phyloP scores from a whole-genome alignment of 2,329 filamentous ascomycete genomes.

The Catunica adiposa region DNA sequence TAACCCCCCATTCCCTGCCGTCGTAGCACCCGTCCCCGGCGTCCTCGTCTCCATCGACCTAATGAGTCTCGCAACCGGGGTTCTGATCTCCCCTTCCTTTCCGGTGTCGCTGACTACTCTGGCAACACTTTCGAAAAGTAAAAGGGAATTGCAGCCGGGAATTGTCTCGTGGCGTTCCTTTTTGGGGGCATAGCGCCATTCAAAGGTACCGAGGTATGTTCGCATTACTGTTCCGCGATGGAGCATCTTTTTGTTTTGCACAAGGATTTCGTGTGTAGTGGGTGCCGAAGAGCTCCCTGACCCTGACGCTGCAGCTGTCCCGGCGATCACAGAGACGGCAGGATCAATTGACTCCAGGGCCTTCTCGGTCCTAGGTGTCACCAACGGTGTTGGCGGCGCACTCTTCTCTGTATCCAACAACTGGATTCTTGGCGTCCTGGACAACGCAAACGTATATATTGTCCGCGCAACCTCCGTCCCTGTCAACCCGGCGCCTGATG shows the following conservation, averaged over 20 bases:
- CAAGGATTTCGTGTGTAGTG: conserved; percentile 9
- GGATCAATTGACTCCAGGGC: conserved; percentile 11
- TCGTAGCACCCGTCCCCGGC: conserved; percentile 22
- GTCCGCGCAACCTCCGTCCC: conserved; percentile 30
- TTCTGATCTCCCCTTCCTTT: conserved; percentile 18
- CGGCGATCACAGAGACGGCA: conserved; percentile 3
- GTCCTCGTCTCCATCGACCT: conserved; percentile 26
- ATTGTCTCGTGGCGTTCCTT: conserved; percentile 29
- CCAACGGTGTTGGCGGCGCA: not conserved
- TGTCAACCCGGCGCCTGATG: conserved; percentile 23
- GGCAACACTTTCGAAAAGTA: conserved; percentile 36
- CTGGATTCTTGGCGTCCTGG: conserved; percentile 31
- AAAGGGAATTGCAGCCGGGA: conserved; percentile 22
- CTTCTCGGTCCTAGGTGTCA: conserved; percentile 14
- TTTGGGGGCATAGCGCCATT: conserved; percentile 38
- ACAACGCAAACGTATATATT: conserved; percentile 40
- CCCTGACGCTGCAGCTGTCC: not conserved
- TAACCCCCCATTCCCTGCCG: conserved; percentile 35
- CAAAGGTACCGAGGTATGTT: conserved; percentile 33
- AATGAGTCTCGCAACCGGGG: conserved; percentile 27
- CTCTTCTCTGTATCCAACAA: not conserved
- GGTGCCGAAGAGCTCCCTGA: conserved; percentile 12
- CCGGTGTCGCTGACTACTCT: conserved; percentile 19
- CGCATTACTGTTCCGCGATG: conserved; percentile 28
- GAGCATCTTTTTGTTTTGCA: conserved; percentile 19